These are phyloP conservation scores for Exophiala aquamarina DNA, from an alignment of 2,329 filamentous ascomycete genomes.

Conservation along the genomic window DNA sequence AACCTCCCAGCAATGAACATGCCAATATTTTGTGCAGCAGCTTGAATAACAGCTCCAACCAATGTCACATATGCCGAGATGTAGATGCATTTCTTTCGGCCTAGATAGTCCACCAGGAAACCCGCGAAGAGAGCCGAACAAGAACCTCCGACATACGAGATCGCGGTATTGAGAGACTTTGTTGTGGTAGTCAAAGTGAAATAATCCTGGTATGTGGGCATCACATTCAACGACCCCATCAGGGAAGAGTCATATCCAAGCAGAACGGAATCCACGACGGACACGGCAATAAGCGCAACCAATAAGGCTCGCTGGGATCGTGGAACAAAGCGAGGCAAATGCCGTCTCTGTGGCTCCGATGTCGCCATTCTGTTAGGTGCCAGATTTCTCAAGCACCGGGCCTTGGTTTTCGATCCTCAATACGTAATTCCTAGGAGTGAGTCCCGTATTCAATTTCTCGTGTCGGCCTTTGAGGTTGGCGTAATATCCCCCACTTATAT, in stretches of 20 bases:
- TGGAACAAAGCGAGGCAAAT: neutral
- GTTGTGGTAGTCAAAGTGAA: constrained; percentile 37
- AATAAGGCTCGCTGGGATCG: neutral
- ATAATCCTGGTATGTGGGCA: constrained; percentile 35
- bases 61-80: constrained; percentile 50
- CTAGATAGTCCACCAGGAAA: constrained; percentile 28
- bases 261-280: neutral
- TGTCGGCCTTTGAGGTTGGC: too few species aligned
- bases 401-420: too few species aligned
- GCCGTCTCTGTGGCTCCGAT: too few species aligned
- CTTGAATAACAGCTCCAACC: constrained; percentile 60
- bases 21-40: constrained; percentile 54
- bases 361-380: too few species aligned
- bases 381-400: too few species aligned
- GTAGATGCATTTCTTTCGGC: constrained; percentile 29
- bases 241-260: constrained; percentile 34
- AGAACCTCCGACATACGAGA: constrained; percentile 30
- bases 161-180: constrained; percentile 33
- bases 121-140: constrained; percentile 25
- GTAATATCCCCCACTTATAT: too few species aligned
- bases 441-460: too few species aligned
- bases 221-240: constrained; percentile 38
- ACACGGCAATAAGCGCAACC: neutral
- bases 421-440: too few species aligned
- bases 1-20: constrained; percentile 62